Conservation (phyloP, 768 basidiomycete species). For the Collybia sp. region DNA sequence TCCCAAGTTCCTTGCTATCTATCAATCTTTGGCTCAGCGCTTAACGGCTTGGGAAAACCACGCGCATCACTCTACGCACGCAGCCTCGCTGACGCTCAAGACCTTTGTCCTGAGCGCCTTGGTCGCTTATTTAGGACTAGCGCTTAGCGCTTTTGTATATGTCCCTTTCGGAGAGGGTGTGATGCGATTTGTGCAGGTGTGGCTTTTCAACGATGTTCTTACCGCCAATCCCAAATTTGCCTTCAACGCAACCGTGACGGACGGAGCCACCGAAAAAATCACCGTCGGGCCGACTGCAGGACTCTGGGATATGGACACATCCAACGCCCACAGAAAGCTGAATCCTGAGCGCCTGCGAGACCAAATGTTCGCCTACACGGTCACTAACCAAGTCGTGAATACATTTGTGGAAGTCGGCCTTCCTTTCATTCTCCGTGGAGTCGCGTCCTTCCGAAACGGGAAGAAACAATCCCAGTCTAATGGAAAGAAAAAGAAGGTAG, state of each 20-base stretch:
- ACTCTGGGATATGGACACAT: conserved; percentile 51
- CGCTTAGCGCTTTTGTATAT: conserved; percentile 92
- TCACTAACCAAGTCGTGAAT: conserved; percentile 83
- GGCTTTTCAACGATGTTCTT: conserved; percentile 29
- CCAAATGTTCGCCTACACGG: conserved; percentile 91
- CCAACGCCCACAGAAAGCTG: conserved; percentile 50
- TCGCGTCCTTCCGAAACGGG: conserved; percentile 40
- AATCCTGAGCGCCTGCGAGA: conserved; percentile 71
- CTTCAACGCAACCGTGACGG: conserved; percentile 24
- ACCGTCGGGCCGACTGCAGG: conserved; percentile 9
- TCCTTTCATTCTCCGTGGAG: conserved; percentile 68
- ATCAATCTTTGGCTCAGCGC: conserved; percentile 59
- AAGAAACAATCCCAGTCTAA: conserved; percentile 24
- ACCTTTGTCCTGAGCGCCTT: conserved; percentile 86
- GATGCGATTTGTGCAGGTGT: conserved; percentile 53
- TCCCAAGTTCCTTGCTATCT: conserved; percentile 72
- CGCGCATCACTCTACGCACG: conserved; percentile 69
- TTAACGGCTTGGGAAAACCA: conserved; percentile 94
- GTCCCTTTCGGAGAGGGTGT: conserved; percentile 88
- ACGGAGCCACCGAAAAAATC: conserved; percentile 10
- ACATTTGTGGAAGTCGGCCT: conserved; percentile 77
- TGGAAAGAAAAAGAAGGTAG: conserved; percentile 59
- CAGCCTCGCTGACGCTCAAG: conserved; percentile 81
- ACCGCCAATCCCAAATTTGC: conserved; percentile 7
- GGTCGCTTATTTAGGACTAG: conserved; percentile 89